phyloP scores from a whole-genome alignment of 345 rosid genomes.

The Mallotus nudiflorus region DNA sequence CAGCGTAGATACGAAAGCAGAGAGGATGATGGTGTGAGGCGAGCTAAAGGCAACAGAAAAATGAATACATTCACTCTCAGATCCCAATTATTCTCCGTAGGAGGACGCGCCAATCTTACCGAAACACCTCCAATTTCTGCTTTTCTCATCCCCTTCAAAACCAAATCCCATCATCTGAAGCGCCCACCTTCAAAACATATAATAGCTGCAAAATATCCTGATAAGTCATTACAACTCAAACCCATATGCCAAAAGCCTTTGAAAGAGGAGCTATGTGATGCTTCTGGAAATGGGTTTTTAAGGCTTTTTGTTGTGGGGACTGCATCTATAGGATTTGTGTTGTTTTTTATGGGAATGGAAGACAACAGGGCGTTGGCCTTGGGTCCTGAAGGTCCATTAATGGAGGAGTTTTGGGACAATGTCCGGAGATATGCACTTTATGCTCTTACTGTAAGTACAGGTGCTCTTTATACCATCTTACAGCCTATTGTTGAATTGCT shows the following conservation, averaged over 20 bases:
- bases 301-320: conserved; percentile 53
- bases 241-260: not conserved
- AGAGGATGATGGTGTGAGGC: not conserved
- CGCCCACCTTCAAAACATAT: not conserved
- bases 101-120: conserved; percentile 8
- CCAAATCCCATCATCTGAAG: conserved; percentile 6
- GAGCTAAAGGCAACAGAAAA: too few species aligned
- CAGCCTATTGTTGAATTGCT: conserved; percentile 66
- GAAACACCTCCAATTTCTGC: conserved; percentile 15
- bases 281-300: conserved; percentile 29
- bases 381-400: conserved; percentile 87
- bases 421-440: conserved; percentile 92
- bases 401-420: conserved; percentile 97
- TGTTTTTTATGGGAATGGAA: conserved; percentile 51
- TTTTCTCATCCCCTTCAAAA: conserved; percentile 1
- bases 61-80: conserved; percentile 36
- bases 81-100: conserved; percentile 24
- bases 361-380: conserved; percentile 69
- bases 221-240: not conserved
- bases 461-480: conserved; percentile 71
- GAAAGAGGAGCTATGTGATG: conserved; percentile 14
- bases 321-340: conserved; percentile 50
- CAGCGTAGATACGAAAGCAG: too few species aligned
- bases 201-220: not conserved
- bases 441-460: conserved; percentile 89